Evolutionary conservation across 2,329 filamentous ascomycete species (phyloP), one percentile per base, ranked within the genome.

Genomic region (Pyrenochaeta sp.): DNA sequence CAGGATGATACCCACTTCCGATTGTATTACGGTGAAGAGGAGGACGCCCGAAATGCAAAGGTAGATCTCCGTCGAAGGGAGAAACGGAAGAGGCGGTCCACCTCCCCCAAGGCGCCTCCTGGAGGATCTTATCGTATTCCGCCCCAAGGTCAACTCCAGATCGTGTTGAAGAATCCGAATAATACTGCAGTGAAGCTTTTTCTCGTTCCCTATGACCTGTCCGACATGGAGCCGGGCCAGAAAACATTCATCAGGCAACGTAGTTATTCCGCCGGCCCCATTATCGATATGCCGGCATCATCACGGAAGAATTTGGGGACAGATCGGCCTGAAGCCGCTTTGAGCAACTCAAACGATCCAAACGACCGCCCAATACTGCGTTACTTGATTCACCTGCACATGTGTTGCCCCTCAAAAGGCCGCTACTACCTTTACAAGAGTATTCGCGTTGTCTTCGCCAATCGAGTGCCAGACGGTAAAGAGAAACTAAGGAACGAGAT

Each of bases 111-210:
- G 74, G 86, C 89, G 14, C 91, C 92, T 0, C 90, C 91, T 0
- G 92, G 92, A 7, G 94, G 95, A 31, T 91, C 90, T 69, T 99
- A 98, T 74, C 89, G 95, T 37, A 97, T 99, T 47, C 95, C 95
- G 0, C 89, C 95, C 69, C 90, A 93, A 74, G 95, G 95, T 0
- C 95, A 98, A 75, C 81, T 99, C 12, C 95, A 99, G 68, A 96
- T 99, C 60, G 89, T 99, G 57, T 91, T 99, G 73, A 98, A 98
- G 74, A 99, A 98, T 67, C 94, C 93, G 14, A 97, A 98, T 78
- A 98, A 98, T 73, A 98, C 95, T 3, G 95, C 95, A 1, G 94
- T 98, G 49, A 98, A 99, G 75, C 81, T 99, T 0, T 98, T 98
- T 65, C 82, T 98, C 20, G 87, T 99, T 2, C 95, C 94, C 0